Evolutionary conservation across 305 asterid species (phyloP).

Genomic region (Fraxinus dipetala): DNA sequence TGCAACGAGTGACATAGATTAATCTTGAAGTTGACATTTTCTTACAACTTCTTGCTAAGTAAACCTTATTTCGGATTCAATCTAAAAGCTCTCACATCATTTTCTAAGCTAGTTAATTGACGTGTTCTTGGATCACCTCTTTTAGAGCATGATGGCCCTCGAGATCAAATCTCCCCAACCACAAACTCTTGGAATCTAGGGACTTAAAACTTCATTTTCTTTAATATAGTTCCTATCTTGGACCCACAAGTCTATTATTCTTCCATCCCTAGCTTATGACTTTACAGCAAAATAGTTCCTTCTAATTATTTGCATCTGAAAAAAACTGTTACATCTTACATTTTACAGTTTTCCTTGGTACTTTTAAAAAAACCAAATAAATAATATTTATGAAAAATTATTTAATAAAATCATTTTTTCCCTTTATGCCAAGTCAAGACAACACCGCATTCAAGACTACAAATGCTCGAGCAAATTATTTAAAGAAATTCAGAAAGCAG

Average conservation of each 20-base stretch:
- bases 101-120: background rate
- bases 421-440: no score
- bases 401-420: no score
- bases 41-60: background rate
- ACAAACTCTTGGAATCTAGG: background rate
- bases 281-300: background rate
- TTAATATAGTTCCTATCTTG: background rate
- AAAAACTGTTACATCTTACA: background rate
- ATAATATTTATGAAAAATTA: background rate
- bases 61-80: background rate
- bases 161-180: background rate
- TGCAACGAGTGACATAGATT: background rate
- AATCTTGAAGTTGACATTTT: background rate
- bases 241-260: background rate
- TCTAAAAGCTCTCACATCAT: background rate
- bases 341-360: background rate
- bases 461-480: no score
- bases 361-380: background rate
- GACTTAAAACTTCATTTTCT: background rate
- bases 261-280: background rate
- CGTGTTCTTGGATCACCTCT: background rate
- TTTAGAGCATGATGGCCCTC: background rate
- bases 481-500: no score
- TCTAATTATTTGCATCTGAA: background rate
- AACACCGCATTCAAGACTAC: no score